Conservation (phyloP, 2,329 filamentous ascomycete species). For the Emydomyces testavorans region DNA sequence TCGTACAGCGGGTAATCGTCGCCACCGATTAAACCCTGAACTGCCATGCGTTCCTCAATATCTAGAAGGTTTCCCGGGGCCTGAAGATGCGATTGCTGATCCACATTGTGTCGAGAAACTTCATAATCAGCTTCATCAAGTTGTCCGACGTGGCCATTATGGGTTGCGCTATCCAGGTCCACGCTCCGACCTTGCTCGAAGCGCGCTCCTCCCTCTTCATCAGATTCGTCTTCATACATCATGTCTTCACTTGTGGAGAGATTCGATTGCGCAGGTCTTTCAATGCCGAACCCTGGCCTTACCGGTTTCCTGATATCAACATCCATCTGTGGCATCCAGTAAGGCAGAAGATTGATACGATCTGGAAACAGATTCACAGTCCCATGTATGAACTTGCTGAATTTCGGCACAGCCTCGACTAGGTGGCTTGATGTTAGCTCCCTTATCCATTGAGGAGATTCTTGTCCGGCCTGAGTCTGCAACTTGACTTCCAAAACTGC, state of each 20-base stretch:
- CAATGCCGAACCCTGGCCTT: conserved; percentile 82
- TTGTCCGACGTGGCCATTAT: conserved; percentile 20
- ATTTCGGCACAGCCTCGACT: conserved; percentile 97
- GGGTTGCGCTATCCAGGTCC: conserved; percentile 36
- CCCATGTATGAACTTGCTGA: conserved; percentile 98
- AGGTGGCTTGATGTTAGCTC: conserved; percentile 87
- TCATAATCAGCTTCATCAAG: conserved; percentile 42
- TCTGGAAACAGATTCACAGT: conserved; percentile 76
- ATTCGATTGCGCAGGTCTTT: conserved; percentile 62
- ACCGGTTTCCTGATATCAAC: conserved; percentile 91
- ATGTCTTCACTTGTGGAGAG: conserved; percentile 67
- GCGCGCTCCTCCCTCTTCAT: conserved; percentile 45
- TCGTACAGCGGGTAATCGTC: conserved; percentile 84
- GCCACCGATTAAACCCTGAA: conserved; percentile 44
- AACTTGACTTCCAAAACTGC: conserved; percentile 95
- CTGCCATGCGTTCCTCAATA: conserved; percentile 70
- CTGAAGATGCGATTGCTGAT: conserved; percentile 38
- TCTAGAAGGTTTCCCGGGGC: conserved; percentile 47
- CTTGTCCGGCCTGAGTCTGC: conserved; percentile 88
- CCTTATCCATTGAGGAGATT: conserved; percentile 91
- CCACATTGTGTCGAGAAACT: conserved; percentile 41
- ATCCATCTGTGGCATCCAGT: conserved; percentile 98
- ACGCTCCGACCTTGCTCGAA: conserved; percentile 21
- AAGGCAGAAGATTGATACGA: conserved; percentile 80
- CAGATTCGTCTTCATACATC: conserved; percentile 59